Evolutionary conservation across 139 green algal species (phyloP), one percentile per base, ranked within the genome.

Genomic region (Bryopsis sp.): DNA sequence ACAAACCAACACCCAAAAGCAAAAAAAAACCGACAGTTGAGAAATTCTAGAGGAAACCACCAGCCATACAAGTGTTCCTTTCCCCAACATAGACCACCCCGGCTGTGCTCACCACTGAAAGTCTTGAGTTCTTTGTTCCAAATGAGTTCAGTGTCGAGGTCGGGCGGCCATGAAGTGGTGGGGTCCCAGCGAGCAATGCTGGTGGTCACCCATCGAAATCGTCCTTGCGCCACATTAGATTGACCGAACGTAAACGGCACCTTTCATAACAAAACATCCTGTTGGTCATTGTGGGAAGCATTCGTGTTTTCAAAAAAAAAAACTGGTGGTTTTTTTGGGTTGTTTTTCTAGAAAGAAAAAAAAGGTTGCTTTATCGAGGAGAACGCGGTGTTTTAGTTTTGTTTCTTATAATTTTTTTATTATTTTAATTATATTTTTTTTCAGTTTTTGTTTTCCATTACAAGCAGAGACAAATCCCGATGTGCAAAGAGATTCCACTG

Each of bases 161-260:
- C 81, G 0, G 72, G 73, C 29, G 76, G 81, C 81, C 81, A 86
- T 22, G 75, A 68, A 1, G 67, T 47, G 2, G 50, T 19, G 0
- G 78, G 75, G 60, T 86, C 81, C 28, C 74, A 84, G n/a, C 81
- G 66, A n/a, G 75, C 73, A 50, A 86, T 84, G 68, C 64, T 80
- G 61, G 78, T 86, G 43, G 81, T 84, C 0, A 83, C 81, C 81
- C 81, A 86, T 15, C 81, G 78, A 47, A 78, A 72, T 39, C 71
- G 67, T 1, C 76, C 80, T 1, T 73, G 75, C 19, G 64, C 35
- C 2, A 38, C 1, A 39, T 35, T 19, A 48, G 76, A 83, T 0
- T 43, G 64, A 31, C 82, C 37, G 24, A 8, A 75, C 8, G 26
- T 39, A 64, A 39, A 28, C 32, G 24, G 8, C 57, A 64, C 34